phyloP scores from a whole-genome alignment of 805 yeast genomes.

The Starmerella bombi region DNA sequence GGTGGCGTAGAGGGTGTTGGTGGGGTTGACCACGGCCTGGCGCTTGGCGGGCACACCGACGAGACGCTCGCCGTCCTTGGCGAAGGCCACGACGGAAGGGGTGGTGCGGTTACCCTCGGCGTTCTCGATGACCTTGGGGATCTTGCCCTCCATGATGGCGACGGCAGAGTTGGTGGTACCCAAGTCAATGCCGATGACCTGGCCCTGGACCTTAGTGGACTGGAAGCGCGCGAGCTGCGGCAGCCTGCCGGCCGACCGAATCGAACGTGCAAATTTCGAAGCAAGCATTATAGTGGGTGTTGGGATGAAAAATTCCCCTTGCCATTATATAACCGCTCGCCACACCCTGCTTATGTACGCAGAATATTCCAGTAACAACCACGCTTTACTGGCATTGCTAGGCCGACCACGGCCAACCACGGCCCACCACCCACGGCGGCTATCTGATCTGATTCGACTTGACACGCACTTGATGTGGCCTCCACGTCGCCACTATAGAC shows the following conservation, averaged over 20 bases:
- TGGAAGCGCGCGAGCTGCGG: slow-evolving; percentile 32
- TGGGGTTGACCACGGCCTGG: slow-evolving; percentile 89
- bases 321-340: background rate
- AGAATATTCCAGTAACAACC: slow-evolving; percentile 1
- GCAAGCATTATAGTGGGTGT: slow-evolving; percentile 26
- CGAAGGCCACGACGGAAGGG: slow-evolving; percentile 91
- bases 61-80: slow-evolving; percentile 77
- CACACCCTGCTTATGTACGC: background rate
- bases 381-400: too few relatives aligned
- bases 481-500: too few relatives aligned
- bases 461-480: too few relatives aligned
- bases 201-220: slow-evolving; percentile 40
- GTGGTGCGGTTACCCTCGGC: slow-evolving; percentile 69
- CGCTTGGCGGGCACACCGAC: slow-evolving; percentile 95
- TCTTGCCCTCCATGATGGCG: slow-evolving; percentile 66
- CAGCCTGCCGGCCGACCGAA: slow-evolving; percentile 18
- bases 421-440: too few relatives aligned
- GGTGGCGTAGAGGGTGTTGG: slow-evolving; percentile 87
- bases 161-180: slow-evolving; percentile 89
- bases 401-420: too few relatives aligned
- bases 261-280: slow-evolving; percentile 31
- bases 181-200: slow-evolving; percentile 73
- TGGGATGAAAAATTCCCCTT: background rate
- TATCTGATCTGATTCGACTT: too few relatives aligned
- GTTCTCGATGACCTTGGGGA: slow-evolving; percentile 69